A percentile compares a stretch with the other conserved stretches of the same genome.
These are phyloP conservation scores for Fusarium sp. DNA, from an alignment of 2,329 filamentous ascomycete genomes.

Conservation along the genomic window DNA sequence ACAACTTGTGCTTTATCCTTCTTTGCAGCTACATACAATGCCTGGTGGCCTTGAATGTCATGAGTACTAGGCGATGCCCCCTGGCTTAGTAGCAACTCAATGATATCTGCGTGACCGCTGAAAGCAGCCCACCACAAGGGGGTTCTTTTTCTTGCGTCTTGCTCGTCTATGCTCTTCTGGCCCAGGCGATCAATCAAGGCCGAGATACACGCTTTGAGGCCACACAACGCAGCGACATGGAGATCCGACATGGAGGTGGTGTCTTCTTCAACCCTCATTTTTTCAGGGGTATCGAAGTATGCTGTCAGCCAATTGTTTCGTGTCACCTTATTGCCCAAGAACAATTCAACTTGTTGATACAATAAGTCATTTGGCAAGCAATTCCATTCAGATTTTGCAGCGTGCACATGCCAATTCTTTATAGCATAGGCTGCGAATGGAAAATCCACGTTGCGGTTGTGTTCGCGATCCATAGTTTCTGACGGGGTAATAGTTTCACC, in stretches of 20 bases:
- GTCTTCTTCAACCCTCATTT: neutral
- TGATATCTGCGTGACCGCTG: slow-evolving; percentile 27
- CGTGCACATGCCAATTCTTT: slow-evolving; percentile 20
- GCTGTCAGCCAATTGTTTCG: slow-evolving; percentile 2
- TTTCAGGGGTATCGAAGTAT: neutral
- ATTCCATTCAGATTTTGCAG: slow-evolving; percentile 4
- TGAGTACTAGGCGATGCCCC: slow-evolving; percentile 40
- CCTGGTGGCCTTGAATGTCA: slow-evolving; percentile 26
- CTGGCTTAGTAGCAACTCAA: slow-evolving; percentile 31
- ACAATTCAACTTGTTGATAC: neutral
- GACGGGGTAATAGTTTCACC: neutral
- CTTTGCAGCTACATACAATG: slow-evolving; percentile 48
- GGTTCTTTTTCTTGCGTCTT: neutral
- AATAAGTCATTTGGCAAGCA: neutral
- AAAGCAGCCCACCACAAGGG: slow-evolving; percentile 38
- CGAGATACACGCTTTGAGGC: slow-evolving; percentile 2
- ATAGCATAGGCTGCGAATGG: slow-evolving; percentile 24
- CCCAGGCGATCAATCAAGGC: neutral
- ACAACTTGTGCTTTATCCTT: slow-evolving; percentile 4
- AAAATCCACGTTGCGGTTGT: slow-evolving; percentile 2
- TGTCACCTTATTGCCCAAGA: neutral
- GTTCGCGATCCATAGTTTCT: neutral
- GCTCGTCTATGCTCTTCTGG: neutral
- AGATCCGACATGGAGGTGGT: neutral
- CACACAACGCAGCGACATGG: slow-evolving; percentile 23